These are phyloP conservation scores for Starmerella floris DNA, from an alignment of 805 yeast genomes.

Conservation along the genomic window DNA sequence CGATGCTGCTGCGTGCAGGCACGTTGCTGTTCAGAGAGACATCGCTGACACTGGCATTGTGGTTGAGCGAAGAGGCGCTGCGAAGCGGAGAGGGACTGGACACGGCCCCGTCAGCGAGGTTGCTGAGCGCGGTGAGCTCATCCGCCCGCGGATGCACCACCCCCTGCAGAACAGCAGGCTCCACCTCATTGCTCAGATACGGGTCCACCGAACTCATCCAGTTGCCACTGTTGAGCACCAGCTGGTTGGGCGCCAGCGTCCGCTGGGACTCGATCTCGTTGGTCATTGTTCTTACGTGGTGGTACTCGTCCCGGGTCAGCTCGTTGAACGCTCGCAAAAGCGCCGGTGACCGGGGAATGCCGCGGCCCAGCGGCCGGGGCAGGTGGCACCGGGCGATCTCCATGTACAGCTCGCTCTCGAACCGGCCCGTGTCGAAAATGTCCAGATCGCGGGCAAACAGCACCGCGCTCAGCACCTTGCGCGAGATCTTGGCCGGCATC, in stretches of 20 bases:
- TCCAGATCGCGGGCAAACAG: neutral
- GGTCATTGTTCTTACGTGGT: neutral
- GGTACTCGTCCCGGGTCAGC: neutral
- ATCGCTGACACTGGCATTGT: neutral
- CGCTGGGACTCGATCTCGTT: neutral
- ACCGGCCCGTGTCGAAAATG: neutral
- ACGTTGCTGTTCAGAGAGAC: neutral
- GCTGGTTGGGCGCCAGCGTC: neutral
- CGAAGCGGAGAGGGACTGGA: neutral
- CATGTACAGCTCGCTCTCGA: neutral
- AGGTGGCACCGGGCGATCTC: neutral
- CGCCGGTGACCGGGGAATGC: neutral
- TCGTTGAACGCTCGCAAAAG: neutral
- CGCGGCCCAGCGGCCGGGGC: conserved; percentile 2
- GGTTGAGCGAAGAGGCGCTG: neutral
- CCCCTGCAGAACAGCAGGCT: neutral
- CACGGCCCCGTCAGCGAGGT: neutral
- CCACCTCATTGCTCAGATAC: neutral
- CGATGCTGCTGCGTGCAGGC: neutral
- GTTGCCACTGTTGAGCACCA: neutral
- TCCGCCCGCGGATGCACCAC: neutral
- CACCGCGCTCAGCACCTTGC: neutral
- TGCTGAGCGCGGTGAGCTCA: neutral
- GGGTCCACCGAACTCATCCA: conserved; percentile 2
- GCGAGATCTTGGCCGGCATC: neutral